A percentile compares a stretch with the other conserved stretches of the same genome.
These are phyloP conservation scores for Aphanomyces astaci DNA, from an alignment of 352 stramenopile species.

Conservation along the genomic window DNA sequence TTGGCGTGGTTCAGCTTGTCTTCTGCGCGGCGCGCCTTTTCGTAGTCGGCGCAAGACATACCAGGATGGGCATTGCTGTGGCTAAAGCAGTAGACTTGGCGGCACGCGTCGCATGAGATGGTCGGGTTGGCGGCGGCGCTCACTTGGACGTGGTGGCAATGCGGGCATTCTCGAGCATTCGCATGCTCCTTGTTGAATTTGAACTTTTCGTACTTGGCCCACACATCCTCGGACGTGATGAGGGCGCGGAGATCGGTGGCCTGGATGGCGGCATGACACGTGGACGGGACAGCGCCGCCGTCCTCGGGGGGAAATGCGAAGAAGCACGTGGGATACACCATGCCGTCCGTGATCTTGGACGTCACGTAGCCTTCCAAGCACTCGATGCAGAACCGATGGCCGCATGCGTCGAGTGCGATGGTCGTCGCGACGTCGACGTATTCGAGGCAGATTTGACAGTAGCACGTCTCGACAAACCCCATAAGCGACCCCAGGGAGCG, in stretches of 20 bases:
- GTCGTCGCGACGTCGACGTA: constrained; percentile 34
- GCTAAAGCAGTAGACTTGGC: constrained; percentile 73
- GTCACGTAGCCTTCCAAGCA: constrained; percentile 60
- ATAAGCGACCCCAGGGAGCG: constrained; percentile 45
- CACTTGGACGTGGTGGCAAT: constrained; percentile 49
- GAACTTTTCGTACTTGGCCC: constrained; percentile 73
- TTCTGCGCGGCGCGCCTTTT: constrained; percentile 62
- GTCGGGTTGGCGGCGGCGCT: constrained; percentile 28
- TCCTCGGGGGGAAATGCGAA: constrained; percentile 27
- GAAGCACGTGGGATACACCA: constrained; percentile 73
- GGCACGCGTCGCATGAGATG: constrained; percentile 32
- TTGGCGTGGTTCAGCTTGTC: constrained; percentile 75
- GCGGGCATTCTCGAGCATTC: constrained; percentile 48
- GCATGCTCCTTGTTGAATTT: constrained; percentile 77
- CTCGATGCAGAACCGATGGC: constrained; percentile 48
- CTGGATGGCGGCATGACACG: constrained; percentile 38
- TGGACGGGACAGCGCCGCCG: constrained; percentile 25
- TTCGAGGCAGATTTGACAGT: constrained; percentile 76
- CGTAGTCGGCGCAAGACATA: constrained; percentile 64
- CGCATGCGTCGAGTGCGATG: constrained; percentile 38
- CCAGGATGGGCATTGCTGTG: constrained; percentile 79
- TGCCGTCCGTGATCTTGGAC: constrained; percentile 59
- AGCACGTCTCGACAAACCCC: constrained; percentile 54
- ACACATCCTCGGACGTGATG: constrained; percentile 38
- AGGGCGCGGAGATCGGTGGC: constrained; percentile 40